Evolutionary conservation across 768 basidiomycete species (phyloP).

Genomic region (Aureoboletus auriporus): DNA sequence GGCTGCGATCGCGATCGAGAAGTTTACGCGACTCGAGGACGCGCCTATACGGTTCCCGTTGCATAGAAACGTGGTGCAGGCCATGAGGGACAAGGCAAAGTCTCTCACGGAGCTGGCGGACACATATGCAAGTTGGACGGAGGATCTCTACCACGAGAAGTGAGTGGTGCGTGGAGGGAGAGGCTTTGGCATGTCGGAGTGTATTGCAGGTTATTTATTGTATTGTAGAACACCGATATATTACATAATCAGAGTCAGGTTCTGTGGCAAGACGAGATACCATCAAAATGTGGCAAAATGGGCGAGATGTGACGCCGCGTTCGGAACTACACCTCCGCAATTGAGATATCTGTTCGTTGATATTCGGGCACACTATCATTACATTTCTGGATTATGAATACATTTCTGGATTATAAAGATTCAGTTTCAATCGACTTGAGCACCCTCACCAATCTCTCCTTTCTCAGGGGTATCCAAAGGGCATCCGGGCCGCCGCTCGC

Average conservation of each 20-base stretch:
- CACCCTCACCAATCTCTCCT: constrained; percentile 61
- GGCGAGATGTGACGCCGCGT: no score
- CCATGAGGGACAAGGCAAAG: constrained; percentile 12
- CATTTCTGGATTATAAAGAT: constrained; percentile 7
- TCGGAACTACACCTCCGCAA: no score
- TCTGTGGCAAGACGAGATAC: no score
- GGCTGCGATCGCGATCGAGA: constrained; percentile 14
- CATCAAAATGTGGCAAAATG: no score
- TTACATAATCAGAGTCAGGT: no score
- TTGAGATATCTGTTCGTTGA: neutral
- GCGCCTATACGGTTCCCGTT: constrained; percentile 14
- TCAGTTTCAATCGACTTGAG: constrained; percentile 30
- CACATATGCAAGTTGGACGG: constrained; percentile 15
- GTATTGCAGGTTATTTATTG: neutral
- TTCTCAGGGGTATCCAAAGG: constrained; percentile 85
- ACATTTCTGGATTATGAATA: neutral
- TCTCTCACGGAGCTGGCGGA: constrained; percentile 6
- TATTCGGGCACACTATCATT: neutral
- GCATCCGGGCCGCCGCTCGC: constrained; percentile 49
- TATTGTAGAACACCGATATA: no score
- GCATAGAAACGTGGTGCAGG: constrained; percentile 4
- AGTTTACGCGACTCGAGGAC: constrained; percentile 10
- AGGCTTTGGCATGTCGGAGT: neutral
- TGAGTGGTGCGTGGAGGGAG: neutral
- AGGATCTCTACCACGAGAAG: constrained; percentile 11